Evolutionary conservation across 148 eudicot genomes (phyloP).

Genomic region (Pouteria glomerata): DNA sequence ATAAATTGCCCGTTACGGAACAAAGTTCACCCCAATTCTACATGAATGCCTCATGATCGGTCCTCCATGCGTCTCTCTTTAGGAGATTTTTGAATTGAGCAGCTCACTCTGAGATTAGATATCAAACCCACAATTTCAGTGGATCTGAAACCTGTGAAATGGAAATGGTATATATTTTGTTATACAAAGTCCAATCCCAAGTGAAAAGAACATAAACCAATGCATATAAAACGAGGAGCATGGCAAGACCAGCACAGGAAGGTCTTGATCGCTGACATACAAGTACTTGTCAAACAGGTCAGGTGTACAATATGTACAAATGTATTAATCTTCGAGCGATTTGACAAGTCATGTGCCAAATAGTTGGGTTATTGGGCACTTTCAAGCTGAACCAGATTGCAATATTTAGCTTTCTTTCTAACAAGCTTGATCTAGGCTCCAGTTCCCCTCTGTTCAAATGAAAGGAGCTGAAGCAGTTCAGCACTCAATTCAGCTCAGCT

Average conservation of each 20-base stretch:
- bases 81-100: no score
- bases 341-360: neutral
- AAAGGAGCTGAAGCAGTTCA: no score
- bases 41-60: no score
- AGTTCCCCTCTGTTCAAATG: neutral
- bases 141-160: constrained; percentile 1
- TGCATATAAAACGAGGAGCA: no score
- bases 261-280: no score
- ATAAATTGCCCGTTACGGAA: neutral
- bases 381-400: neutral
- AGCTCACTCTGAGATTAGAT: no score
- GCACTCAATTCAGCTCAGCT: neutral
- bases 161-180: neutral
- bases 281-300: no score
- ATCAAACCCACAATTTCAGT: neutral
- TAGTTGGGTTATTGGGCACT: neutral
- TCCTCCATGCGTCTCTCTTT: no score
- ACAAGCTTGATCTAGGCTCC: neutral
- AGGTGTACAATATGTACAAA: neutral
- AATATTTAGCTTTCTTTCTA: neutral
- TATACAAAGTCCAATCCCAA: neutral
- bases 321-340: neutral
- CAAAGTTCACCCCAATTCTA: no score
- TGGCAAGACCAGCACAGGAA: no score
- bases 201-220: no score